A percentile compares a stretch with the other conserved stretches of the same genome.
Conservation (phyloP, 2,329 filamentous ascomycete genomes). For the Aspergillus uvarum region DNA sequence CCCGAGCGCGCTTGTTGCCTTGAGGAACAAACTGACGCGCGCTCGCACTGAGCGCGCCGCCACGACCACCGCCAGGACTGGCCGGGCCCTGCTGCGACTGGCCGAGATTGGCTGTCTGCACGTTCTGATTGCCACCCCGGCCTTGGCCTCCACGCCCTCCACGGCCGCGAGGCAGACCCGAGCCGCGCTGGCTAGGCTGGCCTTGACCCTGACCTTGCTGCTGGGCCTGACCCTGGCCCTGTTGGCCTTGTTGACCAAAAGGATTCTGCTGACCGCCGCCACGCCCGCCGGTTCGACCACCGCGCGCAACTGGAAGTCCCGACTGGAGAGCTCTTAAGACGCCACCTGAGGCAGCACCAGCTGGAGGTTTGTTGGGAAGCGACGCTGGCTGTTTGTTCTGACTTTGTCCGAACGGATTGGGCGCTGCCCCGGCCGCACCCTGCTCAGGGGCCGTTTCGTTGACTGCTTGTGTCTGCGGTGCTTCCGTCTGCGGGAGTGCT, state of each 20-base stretch:
- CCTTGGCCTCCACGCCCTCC: constrained; percentile 41
- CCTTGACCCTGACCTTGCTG: constrained; percentile 28
- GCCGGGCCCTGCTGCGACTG: constrained; percentile 29
- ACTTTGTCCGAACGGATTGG: constrained; percentile 30
- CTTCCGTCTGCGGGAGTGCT: constrained; percentile 11
- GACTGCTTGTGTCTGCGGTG: constrained; percentile 21
- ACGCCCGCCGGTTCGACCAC: constrained; percentile 42
- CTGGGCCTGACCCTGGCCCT: constrained; percentile 26
- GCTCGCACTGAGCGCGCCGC: constrained; percentile 48
- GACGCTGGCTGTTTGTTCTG: constrained; percentile 28
- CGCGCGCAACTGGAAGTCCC: constrained; percentile 46
- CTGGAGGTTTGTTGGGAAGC: constrained; percentile 35
- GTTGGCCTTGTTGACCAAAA: constrained; percentile 28
- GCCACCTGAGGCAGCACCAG: constrained; percentile 42
- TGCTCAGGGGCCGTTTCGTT: constrained; percentile 14
- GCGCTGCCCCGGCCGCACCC: constrained; percentile 12
- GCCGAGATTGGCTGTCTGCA: constrained; percentile 38
- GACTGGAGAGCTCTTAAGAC: constrained; percentile 46
- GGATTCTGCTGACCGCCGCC: constrained; percentile 36
- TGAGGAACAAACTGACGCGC: constrained; percentile 58
- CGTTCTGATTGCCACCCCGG: constrained; percentile 43
- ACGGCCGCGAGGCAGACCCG: constrained; percentile 46
- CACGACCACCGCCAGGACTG: constrained; percentile 32
- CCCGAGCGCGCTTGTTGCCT: constrained; percentile 56
- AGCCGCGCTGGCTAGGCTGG: constrained; percentile 32